Base-by-base conservation (phyloP, 768 basidiomycete genomes). In the Tylopilus subfusipes region DNA sequence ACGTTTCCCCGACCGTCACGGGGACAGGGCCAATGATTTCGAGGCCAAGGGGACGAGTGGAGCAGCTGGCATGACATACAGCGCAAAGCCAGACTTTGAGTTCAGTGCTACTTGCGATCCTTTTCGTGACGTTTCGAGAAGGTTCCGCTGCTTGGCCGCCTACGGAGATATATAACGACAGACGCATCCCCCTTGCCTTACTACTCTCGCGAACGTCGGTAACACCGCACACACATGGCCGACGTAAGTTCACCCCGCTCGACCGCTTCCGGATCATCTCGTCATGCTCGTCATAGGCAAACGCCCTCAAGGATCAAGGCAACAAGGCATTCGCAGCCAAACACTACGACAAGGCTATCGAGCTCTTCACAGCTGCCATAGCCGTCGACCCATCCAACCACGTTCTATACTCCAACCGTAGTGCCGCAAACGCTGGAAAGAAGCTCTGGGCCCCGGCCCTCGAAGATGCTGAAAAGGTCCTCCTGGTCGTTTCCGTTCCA, bases 281-380 rank as follows among this genome's bases (percentile, higher is more conserved):
- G 39, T 76, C 75, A 60, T 33, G 33, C 24, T 47, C 31, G 11
- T 42, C 39, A 13, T 55, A 81, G 80, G 77, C 75, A 45, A 76
- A 78, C 68, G 75, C 83, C 55, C 77, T 97, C 60, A 98, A 98
- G 77, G 90, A 92, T 67, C 84, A 84, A 67, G 95, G 94, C 65
- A 98, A 98, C 80, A 93, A 94, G 67, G 93, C 95, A 21, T 98
- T 98, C 74, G 79, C 89, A 36, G 91, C 91, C 52, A 97, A 93
- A 70, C 83, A 97, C 63, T 97, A 90, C 74, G 86, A 91, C 75
- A 84, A 80, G 63, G 94, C 95, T 8, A 90, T 91, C 76, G 81
- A 87, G 66, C 75, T 88, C 45, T 93, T 92, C 72, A 78, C 83
- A 5, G 80, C 92, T 65, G 95, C 90, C 19, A 89, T 98, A 67